Conservation (phyloP, 805 yeast genomes). For the Cyberlindnera xylosilytica region DNA sequence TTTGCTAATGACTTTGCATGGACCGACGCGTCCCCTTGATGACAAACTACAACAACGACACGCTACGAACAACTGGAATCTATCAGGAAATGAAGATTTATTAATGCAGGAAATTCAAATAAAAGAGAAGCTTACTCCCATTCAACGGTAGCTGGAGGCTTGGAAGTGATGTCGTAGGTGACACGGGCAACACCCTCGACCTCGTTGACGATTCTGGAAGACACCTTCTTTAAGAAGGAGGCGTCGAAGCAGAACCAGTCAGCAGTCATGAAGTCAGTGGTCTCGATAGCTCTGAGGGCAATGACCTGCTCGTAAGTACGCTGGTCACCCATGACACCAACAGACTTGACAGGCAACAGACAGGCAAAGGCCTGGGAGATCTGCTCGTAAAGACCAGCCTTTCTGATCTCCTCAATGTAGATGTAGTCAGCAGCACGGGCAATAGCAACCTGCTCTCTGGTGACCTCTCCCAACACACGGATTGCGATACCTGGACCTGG, state of each 20-base stretch:
- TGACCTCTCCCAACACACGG: constrained; percentile 96
- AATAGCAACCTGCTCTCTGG: constrained; percentile 87
- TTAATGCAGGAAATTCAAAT: constrained; percentile 6
- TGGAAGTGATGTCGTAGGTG: constrained; percentile 96
- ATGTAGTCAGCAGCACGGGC: constrained; percentile 97
- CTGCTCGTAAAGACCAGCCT: constrained; percentile 87
- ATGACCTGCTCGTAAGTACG: constrained; percentile 99
- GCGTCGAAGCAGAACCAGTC: constrained; percentile 98
- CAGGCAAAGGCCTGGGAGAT: constrained; percentile 98
- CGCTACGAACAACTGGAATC: background rate
- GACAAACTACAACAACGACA: no score
- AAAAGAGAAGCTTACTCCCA: constrained; percentile 67
- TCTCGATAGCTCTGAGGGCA: constrained; percentile 97
- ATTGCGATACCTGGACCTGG: constrained; percentile 99
- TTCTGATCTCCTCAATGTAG: constrained; percentile 92
- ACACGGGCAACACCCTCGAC: constrained; percentile 99
- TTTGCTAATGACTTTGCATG: no score
- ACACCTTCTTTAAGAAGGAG: constrained; percentile 84
- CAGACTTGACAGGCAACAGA: constrained; percentile 94
- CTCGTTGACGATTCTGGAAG: constrained; percentile 96
- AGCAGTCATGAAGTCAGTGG: constrained; percentile 98
- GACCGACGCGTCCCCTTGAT: no score
- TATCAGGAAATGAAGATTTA: background rate
- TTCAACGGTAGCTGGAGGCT: constrained; percentile 99
- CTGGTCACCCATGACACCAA: constrained; percentile 99